Evolutionary conservation across 768 basidiomycete genomes (phyloP).

Genomic region (Panaeolus papilionaceus): DNA sequence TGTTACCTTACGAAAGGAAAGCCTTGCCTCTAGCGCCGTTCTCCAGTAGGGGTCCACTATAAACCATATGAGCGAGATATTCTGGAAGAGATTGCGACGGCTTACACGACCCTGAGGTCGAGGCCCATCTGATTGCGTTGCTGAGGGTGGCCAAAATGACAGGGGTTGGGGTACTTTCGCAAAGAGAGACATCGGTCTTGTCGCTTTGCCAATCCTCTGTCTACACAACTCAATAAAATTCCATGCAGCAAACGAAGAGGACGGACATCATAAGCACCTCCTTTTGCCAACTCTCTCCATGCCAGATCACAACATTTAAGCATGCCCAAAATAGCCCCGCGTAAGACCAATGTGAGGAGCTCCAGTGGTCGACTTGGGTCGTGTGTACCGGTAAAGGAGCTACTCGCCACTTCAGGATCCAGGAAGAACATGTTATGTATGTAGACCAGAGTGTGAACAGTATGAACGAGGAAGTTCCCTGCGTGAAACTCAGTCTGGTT

Average conservation of each 20-base stretch:
- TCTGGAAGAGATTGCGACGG: conserved; percentile 35
- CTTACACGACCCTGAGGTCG: conserved; percentile 40
- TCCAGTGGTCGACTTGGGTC: conserved; percentile 61
- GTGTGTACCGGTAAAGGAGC: conserved; percentile 23
- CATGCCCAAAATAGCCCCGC: conserved; percentile 68
- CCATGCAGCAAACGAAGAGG: conserved; percentile 18
- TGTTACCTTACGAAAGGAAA: conserved; percentile 64
- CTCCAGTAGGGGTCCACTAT: conserved; percentile 56
- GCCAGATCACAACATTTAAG: conserved; percentile 84
- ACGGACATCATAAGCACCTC: conserved; percentile 79
- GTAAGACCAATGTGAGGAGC: conserved; percentile 72
- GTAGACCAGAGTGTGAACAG: conserved; percentile 81
- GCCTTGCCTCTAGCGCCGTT: conserved; percentile 55
- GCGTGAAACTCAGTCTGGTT: conserved; percentile 86
- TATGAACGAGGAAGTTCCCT: conserved; percentile 86
- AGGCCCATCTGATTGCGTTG: conserved; percentile 67
- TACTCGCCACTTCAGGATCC: conserved; percentile 56
- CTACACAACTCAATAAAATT: conserved; percentile 43
- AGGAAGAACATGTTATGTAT: conserved; percentile 69
- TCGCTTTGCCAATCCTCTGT: conserved; percentile 91
- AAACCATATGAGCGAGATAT: conserved; percentile 15
- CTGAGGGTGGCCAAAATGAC: conserved; percentile 62
- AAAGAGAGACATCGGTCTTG: conserved; percentile 80
- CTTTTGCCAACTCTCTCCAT: conserved; percentile 83
- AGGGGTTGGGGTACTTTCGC: conserved; percentile 65